Evolutionary conservation across 2,329 filamentous ascomycete genomes (phyloP).

Genomic region (Hymenoscyphus scutula): DNA sequence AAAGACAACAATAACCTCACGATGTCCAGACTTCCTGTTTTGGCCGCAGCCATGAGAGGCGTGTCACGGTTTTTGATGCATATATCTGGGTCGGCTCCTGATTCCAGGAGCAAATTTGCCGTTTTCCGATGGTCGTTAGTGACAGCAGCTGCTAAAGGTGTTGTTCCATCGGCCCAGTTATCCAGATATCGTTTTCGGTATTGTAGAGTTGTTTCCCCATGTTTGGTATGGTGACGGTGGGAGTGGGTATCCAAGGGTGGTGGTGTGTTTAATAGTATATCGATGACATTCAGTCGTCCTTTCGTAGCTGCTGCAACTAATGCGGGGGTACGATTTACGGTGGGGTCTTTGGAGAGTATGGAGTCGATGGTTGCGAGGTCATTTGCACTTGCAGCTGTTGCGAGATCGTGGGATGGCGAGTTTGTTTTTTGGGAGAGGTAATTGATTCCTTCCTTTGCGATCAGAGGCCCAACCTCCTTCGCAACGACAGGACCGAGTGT

Average conservation of each 20-base stretch:
- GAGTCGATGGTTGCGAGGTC: conserved; percentile 9
- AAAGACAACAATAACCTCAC: conserved; percentile 14
- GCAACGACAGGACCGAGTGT: conserved; percentile 13
- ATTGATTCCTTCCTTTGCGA: conserved; percentile 14
- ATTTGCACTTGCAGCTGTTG: conserved; percentile 13
- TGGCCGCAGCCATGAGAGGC: conserved; percentile 17
- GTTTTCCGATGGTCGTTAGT: conserved; percentile 24
- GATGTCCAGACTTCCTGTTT: conserved; percentile 21
- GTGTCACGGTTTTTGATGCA: conserved; percentile 15
- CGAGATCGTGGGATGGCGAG: conserved; percentile 15
- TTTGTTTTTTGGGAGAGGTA: conserved; percentile 15
- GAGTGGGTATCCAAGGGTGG: background rate
- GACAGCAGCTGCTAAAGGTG: conserved; percentile 24
- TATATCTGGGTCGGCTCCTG: conserved; percentile 23
- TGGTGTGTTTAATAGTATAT: conserved; percentile 21
- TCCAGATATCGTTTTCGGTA: conserved; percentile 14
- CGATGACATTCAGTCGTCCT: conserved; percentile 19
- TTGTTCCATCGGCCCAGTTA: conserved; percentile 18
- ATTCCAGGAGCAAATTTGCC: conserved; percentile 18
- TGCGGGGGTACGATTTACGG: conserved; percentile 20
- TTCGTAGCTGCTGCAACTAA: conserved; percentile 20
- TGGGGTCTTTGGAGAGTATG: conserved; percentile 16
- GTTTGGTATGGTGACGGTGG: background rate
- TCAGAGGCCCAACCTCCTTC: conserved; percentile 17
- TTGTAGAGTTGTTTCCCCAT: conserved; percentile 6